Conservation (phyloP, 2,329 filamentous ascomycete species). For the Cercospora brassicicola region DNA sequence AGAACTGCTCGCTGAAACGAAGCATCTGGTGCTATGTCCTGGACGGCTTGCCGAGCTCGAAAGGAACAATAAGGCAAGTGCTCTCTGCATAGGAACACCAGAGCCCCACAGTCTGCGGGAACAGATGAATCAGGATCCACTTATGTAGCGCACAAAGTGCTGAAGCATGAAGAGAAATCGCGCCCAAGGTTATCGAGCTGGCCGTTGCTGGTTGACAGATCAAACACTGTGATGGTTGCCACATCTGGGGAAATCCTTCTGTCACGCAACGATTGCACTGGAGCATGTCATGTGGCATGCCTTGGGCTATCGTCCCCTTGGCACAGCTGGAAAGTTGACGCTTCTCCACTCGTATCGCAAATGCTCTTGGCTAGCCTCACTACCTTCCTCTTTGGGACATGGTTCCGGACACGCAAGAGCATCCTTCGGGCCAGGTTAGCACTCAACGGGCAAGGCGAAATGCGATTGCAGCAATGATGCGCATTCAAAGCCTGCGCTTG, state of each 20-base stretch:
- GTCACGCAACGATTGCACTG: neutral
- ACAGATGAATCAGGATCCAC: neutral
- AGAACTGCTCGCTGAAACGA: neutral
- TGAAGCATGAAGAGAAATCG: neutral
- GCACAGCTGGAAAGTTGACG: neutral
- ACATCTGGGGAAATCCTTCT: neutral
- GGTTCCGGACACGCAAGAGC: neutral
- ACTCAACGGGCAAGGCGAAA: neutral
- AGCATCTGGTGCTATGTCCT: neutral
- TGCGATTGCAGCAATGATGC: neutral
- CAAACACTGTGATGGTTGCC: neutral
- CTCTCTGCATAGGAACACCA: neutral
- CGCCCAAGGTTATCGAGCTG: neutral
- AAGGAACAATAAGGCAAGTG: neutral
- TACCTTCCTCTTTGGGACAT: slow-evolving; percentile 13
- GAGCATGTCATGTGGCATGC: neutral
- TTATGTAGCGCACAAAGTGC: neutral
- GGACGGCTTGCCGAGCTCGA: neutral
- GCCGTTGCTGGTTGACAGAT: neutral
- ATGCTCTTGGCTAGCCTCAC: slow-evolving; percentile 7
- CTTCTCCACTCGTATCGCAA: slow-evolving; percentile 12
- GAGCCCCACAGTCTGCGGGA: neutral
- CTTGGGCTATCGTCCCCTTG: neutral
- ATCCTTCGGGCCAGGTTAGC: neutral
- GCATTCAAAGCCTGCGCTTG: neutral